Evolutionary conservation across 352 stramenopile genomes (phyloP).

Genomic region (Phytophthora melonis): DNA sequence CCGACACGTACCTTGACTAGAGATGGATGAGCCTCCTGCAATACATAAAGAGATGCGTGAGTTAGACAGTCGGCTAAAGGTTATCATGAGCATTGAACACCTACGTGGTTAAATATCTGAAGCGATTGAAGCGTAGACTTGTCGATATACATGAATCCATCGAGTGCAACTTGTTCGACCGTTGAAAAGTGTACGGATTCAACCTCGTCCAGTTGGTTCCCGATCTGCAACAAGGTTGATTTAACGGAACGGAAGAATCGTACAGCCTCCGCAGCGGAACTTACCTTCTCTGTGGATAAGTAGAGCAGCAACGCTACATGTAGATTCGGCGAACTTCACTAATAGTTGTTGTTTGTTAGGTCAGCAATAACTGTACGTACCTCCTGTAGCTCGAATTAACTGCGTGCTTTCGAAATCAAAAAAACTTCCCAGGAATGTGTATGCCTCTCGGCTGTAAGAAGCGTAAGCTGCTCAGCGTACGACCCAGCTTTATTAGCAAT

Average conservation of each 20-base stretch:
- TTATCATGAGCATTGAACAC: background rate
- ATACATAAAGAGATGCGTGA: conserved; percentile 9
- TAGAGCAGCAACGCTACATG: conserved; percentile 71
- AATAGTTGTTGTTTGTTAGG: background rate
- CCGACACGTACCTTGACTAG: conserved; percentile 65
- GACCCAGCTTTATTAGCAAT: background rate
- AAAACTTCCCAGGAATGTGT: conserved; percentile 74
- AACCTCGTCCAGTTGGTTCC: conserved; percentile 79
- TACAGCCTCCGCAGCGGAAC: background rate
- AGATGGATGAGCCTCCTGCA: conserved; percentile 82
- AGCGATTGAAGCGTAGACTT: conserved; percentile 73
- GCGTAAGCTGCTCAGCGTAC: background rate
- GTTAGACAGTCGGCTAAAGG: background rate
- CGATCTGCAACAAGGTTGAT: conserved; percentile 59
- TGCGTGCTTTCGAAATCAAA: conserved; percentile 85
- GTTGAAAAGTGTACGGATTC: conserved; percentile 62
- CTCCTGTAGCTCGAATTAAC: conserved; percentile 79
- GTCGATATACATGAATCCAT: conserved; percentile 88
- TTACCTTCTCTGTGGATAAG: conserved; percentile 75
- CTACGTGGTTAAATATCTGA: conserved; percentile 87
- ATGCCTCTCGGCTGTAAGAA: conserved; percentile 57
- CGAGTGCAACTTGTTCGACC: conserved; percentile 73
- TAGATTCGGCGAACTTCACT: too few relatives aligned
- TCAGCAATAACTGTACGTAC: conserved; percentile 37
- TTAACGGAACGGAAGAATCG: too few relatives aligned